Base-by-base conservation (phyloP, 306 rosid species). In the Pueraria montana region DNA sequence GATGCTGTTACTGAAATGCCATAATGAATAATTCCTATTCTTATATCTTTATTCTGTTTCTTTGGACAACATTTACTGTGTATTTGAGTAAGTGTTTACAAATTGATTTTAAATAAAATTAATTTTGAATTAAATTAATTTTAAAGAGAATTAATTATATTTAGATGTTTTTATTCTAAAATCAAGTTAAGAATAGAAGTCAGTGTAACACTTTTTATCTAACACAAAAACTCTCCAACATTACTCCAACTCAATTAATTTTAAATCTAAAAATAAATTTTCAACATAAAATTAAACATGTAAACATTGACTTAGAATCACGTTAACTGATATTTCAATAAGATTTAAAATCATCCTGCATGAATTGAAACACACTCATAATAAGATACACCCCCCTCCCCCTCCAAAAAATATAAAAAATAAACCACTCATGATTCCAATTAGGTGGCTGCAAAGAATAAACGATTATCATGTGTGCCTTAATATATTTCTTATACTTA, bases 401-500 rank as follows among this genome's bases (percentile, higher is more conserved):
- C 32, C 32, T 27, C 32, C 32, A 27, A 27, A 27, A 27, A 13
- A n/a, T n/a, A n/a, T n/a, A n/a, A 1, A 11, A 45, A 49, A 2
- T 13, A 14, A 14, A 14, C 0, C 17, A 12, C n/a, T 59, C 9
- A 11, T 24, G 9, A 23, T 59, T 59, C 17, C 7, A 23, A 23
- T 20, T 24, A 26, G 45, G 70, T n/a, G 71, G 48, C 61, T 64
- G 43, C 21, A 72, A 21, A 11, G 59, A 49, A 81, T 14, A 46
- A 53, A 53, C 11, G 2, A 32, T 42, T 26, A 72, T 59, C 20
- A 23, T 64, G 75, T 78, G 12, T 70, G 72, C 20, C 55, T 75
- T 70, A 34, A 43, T 52, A 52, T 42, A 70, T 49, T 27, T 77
- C 72, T 88, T 74, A 13, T 53, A 45, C 58, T 62, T 80, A 74